These are phyloP conservation scores for Citrullus amarus DNA, from an alignment of 306 rosid species.

Conservation along the genomic window DNA sequence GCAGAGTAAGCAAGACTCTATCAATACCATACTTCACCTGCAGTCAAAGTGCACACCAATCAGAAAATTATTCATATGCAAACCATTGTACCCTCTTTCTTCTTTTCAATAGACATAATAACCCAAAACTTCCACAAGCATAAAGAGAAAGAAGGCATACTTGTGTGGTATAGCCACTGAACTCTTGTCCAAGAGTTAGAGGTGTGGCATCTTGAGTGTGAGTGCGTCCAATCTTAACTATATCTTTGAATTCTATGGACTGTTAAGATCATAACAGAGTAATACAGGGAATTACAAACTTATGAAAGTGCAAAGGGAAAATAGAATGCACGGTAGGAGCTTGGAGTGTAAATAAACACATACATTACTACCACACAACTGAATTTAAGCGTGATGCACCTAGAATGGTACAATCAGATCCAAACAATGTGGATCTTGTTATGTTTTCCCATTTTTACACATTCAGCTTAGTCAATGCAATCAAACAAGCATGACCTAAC, in stretches of 20 bases:
- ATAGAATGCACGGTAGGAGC: neutral
- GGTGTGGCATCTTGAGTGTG: constrained; percentile 99
- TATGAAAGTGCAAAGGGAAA: neutral
- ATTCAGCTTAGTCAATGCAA: neutral
- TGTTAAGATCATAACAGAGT: constrained; percentile 19
- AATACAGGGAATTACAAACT: neutral
- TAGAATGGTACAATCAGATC: neutral
- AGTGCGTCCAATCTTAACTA: constrained; percentile 94
- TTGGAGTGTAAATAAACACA: neutral
- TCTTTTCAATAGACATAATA: neutral
- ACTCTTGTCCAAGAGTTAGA: constrained; percentile 95
- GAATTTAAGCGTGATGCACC: neutral
- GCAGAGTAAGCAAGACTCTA: constrained; percentile 61
- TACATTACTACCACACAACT: neutral
- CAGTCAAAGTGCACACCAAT: constrained; percentile 23
- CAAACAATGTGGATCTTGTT: neutral
- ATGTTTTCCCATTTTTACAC: neutral
- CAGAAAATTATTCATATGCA: constrained; percentile 8
- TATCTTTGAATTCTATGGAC: constrained; percentile 88
- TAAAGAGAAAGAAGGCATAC: constrained; percentile 29
- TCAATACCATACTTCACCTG: constrained; percentile 92
- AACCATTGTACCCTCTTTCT: constrained; percentile 1
- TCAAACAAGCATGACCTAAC: neutral
- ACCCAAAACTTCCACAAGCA: neutral
- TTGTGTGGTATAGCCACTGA: constrained; percentile 95